Evolutionary conservation across 352 stramenopile species (phyloP).

Genomic region (Globisporangium iwayamae): DNA sequence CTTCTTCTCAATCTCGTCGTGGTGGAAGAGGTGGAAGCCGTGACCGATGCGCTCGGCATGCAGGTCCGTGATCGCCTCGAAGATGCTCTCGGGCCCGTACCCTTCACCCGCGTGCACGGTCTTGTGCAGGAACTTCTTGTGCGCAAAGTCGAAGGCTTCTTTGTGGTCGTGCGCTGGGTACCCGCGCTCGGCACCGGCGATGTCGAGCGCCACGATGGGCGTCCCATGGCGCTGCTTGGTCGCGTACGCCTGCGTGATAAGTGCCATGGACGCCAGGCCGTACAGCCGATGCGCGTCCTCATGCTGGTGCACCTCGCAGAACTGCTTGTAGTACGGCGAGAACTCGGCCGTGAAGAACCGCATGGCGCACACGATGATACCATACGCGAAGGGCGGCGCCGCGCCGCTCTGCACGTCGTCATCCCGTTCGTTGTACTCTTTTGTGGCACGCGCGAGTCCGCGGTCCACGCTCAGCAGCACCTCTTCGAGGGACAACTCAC

Average conservation of each 20-base stretch:
- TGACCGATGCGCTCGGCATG: conserved; percentile 86
- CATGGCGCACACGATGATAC: conserved; percentile 90
- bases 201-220: conserved; percentile 84
- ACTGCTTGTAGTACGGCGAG: conserved; percentile 81
- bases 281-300: conserved; percentile 77
- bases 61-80: conserved; percentile 81
- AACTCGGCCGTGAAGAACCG: conserved; percentile 82
- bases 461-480: conserved; percentile 68
- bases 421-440: conserved; percentile 64
- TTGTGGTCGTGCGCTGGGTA: conserved; percentile 79
- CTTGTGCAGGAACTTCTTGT: conserved; percentile 88
- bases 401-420: conserved; percentile 40
- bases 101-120: conserved; percentile 87
- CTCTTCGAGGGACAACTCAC: conserved; percentile 62
- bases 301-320: conserved; percentile 74
- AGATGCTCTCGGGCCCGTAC: conserved; percentile 87
- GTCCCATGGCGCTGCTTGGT: conserved; percentile 64
- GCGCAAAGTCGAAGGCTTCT: conserved; percentile 80
- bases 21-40: conserved; percentile 78
- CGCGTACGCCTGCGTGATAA: conserved; percentile 77
- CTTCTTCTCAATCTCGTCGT: conserved; percentile 69
- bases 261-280: conserved; percentile 74
- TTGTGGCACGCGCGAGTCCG: conserved; percentile 53
- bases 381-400: conserved; percentile 71
- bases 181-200: conserved; percentile 75